Base-by-base conservation (phyloP, 208 protist species). In the Sergeia podlipaevii region DNA sequence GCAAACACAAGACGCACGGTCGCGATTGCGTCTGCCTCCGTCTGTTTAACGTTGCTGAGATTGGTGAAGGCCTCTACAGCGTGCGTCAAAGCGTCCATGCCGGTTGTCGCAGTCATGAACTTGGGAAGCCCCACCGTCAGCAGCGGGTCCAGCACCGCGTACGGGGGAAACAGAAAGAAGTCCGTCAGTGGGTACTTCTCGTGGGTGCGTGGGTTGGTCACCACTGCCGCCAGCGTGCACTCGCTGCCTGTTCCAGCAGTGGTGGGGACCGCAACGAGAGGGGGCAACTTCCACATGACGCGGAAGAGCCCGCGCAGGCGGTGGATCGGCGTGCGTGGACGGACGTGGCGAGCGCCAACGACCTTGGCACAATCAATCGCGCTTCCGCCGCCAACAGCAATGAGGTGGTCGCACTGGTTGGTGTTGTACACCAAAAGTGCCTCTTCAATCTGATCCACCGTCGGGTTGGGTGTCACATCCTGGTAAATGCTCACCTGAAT, bases 201-300 rank as follows among this genome's bases (percentile, higher is more conserved):
- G 27, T 70, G 56, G 20, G 37, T 57, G 27, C 51, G 51, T 18
- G 59, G 18, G 32, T 77, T 70, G 7, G 73, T 65, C 4, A 96
- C 66, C 26, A 96, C 83, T 8, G 85, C 62, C 23, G 89, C 87
- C 20, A 86, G 69, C 4, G 90, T 96, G 46, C 80, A 82, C 71
- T 96, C 90, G 21, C 78, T 90, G 44, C 87, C 90, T 8, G 87
- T 96, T 34, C 87, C 90, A 17, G 84, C 77, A 13, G 90, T 95
- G 1, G 90, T 96, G 1, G 90, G 87, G 2, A 96, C 73, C 20
- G 70, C 74, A 26, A 90, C 53, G 21, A 88, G 60, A 3, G 63
- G 70, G 24, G 77, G 78, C 57, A 82, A 46, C 46, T 48, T 32
- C 61, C 70, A 71, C 39, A 79, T 38, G 23, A 84, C 65, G 18